Percentiles rank a stretch among this genome's conserved stretches.
phyloP scores from a whole-genome alignment of 2,329 filamentous ascomycete species.

The Pseudogymnoascus sp. region DNA sequence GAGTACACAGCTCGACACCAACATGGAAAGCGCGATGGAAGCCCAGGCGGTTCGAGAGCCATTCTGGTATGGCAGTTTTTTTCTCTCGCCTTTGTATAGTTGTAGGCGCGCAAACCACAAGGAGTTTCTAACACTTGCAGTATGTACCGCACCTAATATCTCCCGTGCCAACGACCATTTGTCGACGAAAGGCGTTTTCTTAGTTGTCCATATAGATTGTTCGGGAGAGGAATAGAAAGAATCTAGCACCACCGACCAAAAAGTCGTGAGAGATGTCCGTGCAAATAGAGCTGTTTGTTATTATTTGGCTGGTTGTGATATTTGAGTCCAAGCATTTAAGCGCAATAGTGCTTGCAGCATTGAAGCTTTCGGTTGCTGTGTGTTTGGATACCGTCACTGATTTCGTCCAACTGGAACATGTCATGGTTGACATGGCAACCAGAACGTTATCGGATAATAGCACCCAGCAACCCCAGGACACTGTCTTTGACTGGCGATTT shows the following conservation, averaged over 20 bases:
- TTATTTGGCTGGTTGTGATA: neutral
- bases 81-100: neutral
- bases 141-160: conserved; percentile 2
- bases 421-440: conserved; percentile 5
- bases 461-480: conserved; percentile 3
- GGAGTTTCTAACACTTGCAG: neutral
- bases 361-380: neutral
- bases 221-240: neutral
- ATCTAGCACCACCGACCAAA: neutral
- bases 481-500: neutral
- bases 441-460: neutral
- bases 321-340: neutral
- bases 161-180: conserved; percentile 1
- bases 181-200: neutral
- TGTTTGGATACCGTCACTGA: neutral
- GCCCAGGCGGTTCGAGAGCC: conserved; percentile 48
- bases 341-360: neutral
- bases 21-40: conserved; percentile 78
- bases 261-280: neutral
- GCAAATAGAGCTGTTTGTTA: neutral
- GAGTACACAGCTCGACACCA: conserved; percentile 90
- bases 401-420: conserved; percentile 3
- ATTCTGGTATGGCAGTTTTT: conserved; percentile 29
- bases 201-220: neutral
- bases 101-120: neutral